These are phyloP conservation scores for Daldinia bambusicola DNA, from an alignment of 495 filamentous ascomycete genomes.

Conservation along the genomic window DNA sequence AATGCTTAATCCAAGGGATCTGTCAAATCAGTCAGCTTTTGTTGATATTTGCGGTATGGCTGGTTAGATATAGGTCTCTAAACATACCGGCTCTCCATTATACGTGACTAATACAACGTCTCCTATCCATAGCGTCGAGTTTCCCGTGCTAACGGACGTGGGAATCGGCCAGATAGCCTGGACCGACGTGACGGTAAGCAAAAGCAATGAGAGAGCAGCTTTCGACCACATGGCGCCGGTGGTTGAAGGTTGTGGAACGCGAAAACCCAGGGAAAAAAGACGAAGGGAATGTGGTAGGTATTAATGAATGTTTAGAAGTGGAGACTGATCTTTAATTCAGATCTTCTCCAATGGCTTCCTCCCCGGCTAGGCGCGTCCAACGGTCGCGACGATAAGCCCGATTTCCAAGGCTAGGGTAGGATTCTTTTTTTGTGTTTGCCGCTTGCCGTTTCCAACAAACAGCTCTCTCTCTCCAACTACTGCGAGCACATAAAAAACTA, in stretches of 20 bases:
- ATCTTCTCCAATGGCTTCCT: conserved; percentile 12
- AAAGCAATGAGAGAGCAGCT: conserved; percentile 46
- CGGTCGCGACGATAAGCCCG: conserved; percentile 26
- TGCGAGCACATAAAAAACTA: too few relatives aligned
- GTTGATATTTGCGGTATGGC: conserved; percentile 30
- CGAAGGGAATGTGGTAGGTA: conserved; percentile 3
- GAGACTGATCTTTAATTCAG: conserved; percentile 25
- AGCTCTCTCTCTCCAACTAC: conserved; percentile 26
- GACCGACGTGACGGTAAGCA: conserved; percentile 50
- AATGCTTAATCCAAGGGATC: conserved; percentile 56
- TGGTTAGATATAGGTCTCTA: neutral
- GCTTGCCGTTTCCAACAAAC: conserved; percentile 33
- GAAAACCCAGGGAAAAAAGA: conserved; percentile 16
- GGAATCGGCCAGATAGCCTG: conserved; percentile 72
- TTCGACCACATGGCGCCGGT: conserved; percentile 48
- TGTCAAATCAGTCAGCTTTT: conserved; percentile 42
- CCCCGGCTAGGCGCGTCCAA: conserved; percentile 23
- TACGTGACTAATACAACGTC: conserved; percentile 64
- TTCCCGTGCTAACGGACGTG: conserved; percentile 60
- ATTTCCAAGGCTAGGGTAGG: conserved; percentile 33
- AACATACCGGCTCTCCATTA: conserved; percentile 64
- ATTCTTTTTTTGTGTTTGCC: neutral
- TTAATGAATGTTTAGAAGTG: conserved; percentile 25
- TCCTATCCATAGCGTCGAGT: conserved; percentile 65
- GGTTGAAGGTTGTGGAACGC: conserved; percentile 21